phyloP scores from a whole-genome alignment of 2,329 filamentous ascomycete genomes.

The Chrysoporthe cubensis region DNA sequence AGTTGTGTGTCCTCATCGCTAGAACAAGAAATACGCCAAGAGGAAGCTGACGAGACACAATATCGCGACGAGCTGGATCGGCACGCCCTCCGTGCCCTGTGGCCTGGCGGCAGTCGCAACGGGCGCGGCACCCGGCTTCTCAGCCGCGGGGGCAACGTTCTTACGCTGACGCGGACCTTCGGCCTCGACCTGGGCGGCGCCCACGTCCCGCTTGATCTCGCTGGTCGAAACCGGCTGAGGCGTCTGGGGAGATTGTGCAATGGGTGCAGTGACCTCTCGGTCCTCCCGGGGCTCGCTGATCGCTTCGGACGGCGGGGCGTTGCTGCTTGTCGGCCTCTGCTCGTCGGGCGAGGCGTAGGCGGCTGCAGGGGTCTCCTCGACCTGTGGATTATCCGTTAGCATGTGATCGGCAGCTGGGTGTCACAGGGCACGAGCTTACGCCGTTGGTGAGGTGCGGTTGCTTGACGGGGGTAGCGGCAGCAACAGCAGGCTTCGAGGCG shows the following conservation, averaged over 20 bases:
- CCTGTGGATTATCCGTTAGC: constrained; percentile 30
- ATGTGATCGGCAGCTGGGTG: not conserved
- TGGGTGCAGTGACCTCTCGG: constrained; percentile 29
- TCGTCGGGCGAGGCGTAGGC: constrained; percentile 40
- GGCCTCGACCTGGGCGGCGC: constrained; percentile 75
- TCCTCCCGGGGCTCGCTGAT: constrained; percentile 31
- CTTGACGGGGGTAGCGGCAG: constrained; percentile 37
- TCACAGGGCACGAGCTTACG: constrained; percentile 31
- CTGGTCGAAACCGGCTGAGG: constrained; percentile 32
- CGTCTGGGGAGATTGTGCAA: constrained; percentile 31
- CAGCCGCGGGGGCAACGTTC: constrained; percentile 45
- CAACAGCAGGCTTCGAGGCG: constrained; percentile 45
- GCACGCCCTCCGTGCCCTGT: constrained; percentile 74
- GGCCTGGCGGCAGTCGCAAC: constrained; percentile 53
- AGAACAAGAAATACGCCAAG: constrained; percentile 96
- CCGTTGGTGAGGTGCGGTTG: constrained; percentile 34
- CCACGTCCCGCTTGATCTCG: constrained; percentile 37
- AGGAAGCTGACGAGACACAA: constrained; percentile 90
- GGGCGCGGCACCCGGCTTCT: constrained; percentile 42
- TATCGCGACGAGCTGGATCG: constrained; percentile 80
- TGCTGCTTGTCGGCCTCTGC: constrained; percentile 32
- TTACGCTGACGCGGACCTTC: constrained; percentile 81
- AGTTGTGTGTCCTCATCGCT: constrained; percentile 34
- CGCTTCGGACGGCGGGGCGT: constrained; percentile 26
- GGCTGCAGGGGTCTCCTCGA: constrained; percentile 39